Evolutionary conservation across 495 filamentous ascomycete species (phyloP), one percentile per base, ranked within the genome.

Genomic region (Alectoria sarmentosa): DNA sequence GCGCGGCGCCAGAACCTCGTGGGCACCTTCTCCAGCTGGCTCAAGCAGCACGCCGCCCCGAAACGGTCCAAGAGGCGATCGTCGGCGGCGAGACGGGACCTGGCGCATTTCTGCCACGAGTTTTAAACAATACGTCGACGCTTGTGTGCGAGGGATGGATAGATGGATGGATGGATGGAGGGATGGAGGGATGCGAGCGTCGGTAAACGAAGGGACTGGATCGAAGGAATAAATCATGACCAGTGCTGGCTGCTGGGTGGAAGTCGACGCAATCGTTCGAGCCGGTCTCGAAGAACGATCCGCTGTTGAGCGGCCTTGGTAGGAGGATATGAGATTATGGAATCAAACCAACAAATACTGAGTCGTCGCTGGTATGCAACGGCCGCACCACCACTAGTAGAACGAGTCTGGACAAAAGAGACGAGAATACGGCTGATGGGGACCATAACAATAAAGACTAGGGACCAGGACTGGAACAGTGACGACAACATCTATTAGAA

Each of bases 1-100:
- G 28, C 34, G 26, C 52, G 52, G 1, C 52, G 52, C 0, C 52
- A 55, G 52, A 55, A 55, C 30, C 52, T 55, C 52, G 5, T 55
- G 52, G 52, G 52, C 30, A 34, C 52, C 28, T 0, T 55, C 30
- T 55, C 52, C 52, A 55, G 52, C 52, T 55, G 52, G 52, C 52
- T 55, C 28, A 55, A 54, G 32, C 49, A 54, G 52, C 52, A 55
- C 30, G n/a, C 52, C 30, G 52, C 52, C 0, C 52, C 52, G 6
- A 55, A 34, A 55, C 6, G 30, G 26, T 34, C 52, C 0, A 55
- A 55, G 52, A 30, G 52, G 14, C 19, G 52, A 34, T 55, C 52
- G 1, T 55, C 52, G 0, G 52, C 52, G 1, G 52, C 52, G 2
- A 1, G 52, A 21, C 52, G 52, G 23, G 52, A 55, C 52, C 52